A percentile compares a stretch with the other conserved stretches of the same genome.
Conservation (phyloP, 176 grass and related monocot genomes). For the Guadua angustifolia region DNA sequence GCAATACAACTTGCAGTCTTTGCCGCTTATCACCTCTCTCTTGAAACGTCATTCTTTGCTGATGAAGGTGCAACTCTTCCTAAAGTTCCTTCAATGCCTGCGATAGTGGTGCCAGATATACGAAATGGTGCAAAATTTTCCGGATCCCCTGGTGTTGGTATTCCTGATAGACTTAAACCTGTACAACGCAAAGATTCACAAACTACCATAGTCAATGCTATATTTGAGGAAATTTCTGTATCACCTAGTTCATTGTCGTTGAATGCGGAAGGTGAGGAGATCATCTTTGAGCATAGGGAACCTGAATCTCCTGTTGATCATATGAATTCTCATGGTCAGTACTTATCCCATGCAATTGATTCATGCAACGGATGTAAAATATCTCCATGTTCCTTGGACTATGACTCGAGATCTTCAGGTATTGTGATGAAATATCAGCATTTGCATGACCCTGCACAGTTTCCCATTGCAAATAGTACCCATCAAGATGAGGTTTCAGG, state of each 20-base stretch:
- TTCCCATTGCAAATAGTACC: conserved; percentile 22
- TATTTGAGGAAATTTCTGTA: conserved; percentile 32
- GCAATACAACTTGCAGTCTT: conserved; percentile 80
- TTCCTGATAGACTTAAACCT: conserved; percentile 25
- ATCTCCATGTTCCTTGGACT: conserved; percentile 28
- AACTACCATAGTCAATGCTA: neutral
- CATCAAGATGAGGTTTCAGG: conserved; percentile 31
- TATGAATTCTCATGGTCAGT: conserved; percentile 20
- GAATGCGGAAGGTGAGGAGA: conserved; percentile 37
- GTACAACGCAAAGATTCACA: conserved; percentile 32
- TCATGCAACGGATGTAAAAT: conserved; percentile 36
- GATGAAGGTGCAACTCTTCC: conserved; percentile 85
- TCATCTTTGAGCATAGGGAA: conserved; percentile 39
- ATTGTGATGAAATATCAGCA: conserved; percentile 35
- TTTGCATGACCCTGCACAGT: conserved; percentile 24
- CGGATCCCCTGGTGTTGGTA: conserved; percentile 10
- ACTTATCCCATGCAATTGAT: conserved; percentile 29
- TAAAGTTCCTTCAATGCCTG: conserved; percentile 51
- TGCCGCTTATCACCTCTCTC: conserved; percentile 90
- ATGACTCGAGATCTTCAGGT: conserved; percentile 37
- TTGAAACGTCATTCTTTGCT: conserved; percentile 91
- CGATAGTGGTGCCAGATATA: conserved; percentile 36
- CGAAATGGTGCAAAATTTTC: conserved; percentile 12
- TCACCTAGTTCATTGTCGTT: conserved; percentile 45
- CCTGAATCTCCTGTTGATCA: conserved; percentile 33